A percentile compares a stretch with the other conserved stretches of the same genome.
These are phyloP conservation scores for Globisporangium takayamanum DNA, from an alignment of 352 stramenopile genomes.

Conservation along the genomic window DNA sequence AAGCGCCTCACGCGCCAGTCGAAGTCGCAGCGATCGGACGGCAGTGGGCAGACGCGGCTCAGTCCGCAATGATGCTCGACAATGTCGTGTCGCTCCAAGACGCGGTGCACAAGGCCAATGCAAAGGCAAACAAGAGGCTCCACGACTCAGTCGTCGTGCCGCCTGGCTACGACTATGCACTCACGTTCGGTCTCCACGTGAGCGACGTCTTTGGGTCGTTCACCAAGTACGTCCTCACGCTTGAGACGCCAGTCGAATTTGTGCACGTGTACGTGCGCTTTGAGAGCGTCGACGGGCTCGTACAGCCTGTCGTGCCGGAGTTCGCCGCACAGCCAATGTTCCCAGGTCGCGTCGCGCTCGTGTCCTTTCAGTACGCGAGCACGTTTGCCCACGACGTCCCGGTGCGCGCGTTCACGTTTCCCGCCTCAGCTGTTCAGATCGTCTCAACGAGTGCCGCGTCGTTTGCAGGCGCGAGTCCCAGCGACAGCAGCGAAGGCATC, in stretches of 20 bases:
- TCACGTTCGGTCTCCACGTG: constrained; percentile 21
- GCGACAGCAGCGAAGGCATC: not conserved
- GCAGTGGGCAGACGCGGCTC: constrained; percentile 1
- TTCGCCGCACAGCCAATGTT: constrained; percentile 34
- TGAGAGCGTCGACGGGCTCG: constrained; percentile 23
- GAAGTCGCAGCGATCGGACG: constrained; percentile 5
- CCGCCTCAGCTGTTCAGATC: constrained; percentile 4
- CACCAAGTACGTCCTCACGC: constrained; percentile 26
- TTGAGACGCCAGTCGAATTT: constrained; percentile 31
- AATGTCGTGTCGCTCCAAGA: not conserved
- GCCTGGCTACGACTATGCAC: constrained; percentile 14
- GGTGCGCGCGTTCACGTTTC: constrained; percentile 8
- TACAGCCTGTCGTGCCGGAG: constrained; percentile 21
- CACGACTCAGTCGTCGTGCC: constrained; percentile 22
- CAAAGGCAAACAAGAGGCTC: not conserved
- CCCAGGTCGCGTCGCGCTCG: constrained; percentile 19
- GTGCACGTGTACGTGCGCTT: constrained; percentile 29
- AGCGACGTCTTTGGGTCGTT: constrained; percentile 19
- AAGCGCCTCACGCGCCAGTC: constrained; percentile 1
- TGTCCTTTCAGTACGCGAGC: constrained; percentile 37
- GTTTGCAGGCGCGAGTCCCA: not conserved
- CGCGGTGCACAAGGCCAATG: not conserved
- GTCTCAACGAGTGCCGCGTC: constrained; percentile 3
- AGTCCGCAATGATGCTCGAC: not conserved
- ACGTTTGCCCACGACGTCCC: constrained; percentile 33